Percentiles rank a stretch among this genome's conserved stretches.
phyloP scores from a whole-genome alignment of 2,329 filamentous ascomycete species.

The Dothiorella sarmentorum region DNA sequence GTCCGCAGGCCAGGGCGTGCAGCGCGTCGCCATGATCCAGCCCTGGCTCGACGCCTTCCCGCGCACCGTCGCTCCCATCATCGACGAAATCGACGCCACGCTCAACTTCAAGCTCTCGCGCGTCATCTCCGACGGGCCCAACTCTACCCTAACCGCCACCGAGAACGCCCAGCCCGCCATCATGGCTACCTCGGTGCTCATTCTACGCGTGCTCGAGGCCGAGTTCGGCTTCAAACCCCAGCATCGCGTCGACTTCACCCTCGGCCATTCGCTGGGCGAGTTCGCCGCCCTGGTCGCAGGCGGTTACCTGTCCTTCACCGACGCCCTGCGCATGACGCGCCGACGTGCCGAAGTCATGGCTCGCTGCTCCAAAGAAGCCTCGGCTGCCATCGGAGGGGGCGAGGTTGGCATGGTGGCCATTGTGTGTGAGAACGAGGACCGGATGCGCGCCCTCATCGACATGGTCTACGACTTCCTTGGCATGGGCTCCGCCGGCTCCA shows the following conservation, averaged over 20 bases:
- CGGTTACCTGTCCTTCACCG: constrained; percentile 72
- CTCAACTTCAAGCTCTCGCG: constrained; percentile 67
- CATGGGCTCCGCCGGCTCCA: constrained; percentile 61
- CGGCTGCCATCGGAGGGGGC: constrained; percentile 62
- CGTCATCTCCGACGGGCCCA: constrained; percentile 77
- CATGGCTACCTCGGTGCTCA: constrained; percentile 90
- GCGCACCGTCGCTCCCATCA: constrained; percentile 65
- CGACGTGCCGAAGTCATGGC: constrained; percentile 80
- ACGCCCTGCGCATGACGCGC: constrained; percentile 74
- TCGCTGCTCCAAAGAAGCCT: constrained; percentile 64
- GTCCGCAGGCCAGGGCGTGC: constrained; percentile 75
- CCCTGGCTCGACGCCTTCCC: constrained; percentile 89
- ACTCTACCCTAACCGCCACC: constrained; percentile 72
- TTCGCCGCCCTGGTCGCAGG: constrained; percentile 87
- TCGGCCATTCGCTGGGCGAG: constrained; percentile 90
- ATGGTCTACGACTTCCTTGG: constrained; percentile 78
- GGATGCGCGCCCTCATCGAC: constrained; percentile 65
- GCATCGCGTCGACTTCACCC: constrained; percentile 72
- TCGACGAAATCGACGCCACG: constrained; percentile 80
- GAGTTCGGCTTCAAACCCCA: constrained; percentile 75
- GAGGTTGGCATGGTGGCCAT: constrained; percentile 94
- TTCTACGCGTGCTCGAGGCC: constrained; percentile 78
- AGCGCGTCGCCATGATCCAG: constrained; percentile 80
- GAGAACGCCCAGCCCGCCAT: constrained; percentile 91
- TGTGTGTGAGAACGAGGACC: constrained; percentile 73